Percentiles rank a stretch among this genome's conserved stretches.
phyloP scores from a whole-genome alignment of 2,329 filamentous ascomycete genomes.

The Ophiocordyceps camponoti-leonardi region DNA sequence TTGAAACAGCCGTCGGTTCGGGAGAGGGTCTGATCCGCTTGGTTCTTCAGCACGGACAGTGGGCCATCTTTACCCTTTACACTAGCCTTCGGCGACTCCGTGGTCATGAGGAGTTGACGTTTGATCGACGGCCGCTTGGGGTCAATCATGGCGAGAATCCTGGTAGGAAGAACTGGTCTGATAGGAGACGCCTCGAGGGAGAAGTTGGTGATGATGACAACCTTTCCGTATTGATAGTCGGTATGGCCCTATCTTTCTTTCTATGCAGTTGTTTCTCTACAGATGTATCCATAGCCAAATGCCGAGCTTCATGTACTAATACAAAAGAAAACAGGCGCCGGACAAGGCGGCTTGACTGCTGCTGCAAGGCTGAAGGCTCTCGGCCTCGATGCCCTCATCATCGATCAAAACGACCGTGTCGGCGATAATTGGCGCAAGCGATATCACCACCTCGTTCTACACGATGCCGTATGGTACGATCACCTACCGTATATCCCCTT shows the following conservation, averaged over 20 bases:
- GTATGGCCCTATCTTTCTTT: conserved; percentile 19
- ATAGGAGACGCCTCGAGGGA: conserved; percentile 27
- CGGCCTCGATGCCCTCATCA: conserved; percentile 34
- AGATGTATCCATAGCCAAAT: not conserved
- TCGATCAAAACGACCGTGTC: conserved; percentile 38
- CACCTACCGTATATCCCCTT: conserved; percentile 49
- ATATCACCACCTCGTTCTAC: conserved; percentile 48
- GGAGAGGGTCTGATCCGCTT: conserved; percentile 41
- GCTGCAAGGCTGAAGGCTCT: conserved; percentile 44
- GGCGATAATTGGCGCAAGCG: conserved; percentile 48
- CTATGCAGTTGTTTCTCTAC: too few relatives aligned
- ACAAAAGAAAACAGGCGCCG: conserved; percentile 25
- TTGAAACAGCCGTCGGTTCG: conserved; percentile 33
- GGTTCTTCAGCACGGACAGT: conserved; percentile 22
- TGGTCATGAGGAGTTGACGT: conserved; percentile 31
- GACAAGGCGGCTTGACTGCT: conserved; percentile 39
- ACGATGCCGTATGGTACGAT: conserved; percentile 47
- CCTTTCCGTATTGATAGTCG: conserved; percentile 43
- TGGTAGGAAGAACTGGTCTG: conserved; percentile 41
- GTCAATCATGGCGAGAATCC: conserved; percentile 34
- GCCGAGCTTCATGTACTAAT: not conserved
- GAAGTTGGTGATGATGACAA: conserved; percentile 28
- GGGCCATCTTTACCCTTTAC: conserved; percentile 49
- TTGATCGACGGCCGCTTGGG: conserved; percentile 32
- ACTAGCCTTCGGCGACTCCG: conserved; percentile 38